phyloP scores from a whole-genome alignment of 495 filamentous ascomycete species.

The Schizothecium vesticola region DNA sequence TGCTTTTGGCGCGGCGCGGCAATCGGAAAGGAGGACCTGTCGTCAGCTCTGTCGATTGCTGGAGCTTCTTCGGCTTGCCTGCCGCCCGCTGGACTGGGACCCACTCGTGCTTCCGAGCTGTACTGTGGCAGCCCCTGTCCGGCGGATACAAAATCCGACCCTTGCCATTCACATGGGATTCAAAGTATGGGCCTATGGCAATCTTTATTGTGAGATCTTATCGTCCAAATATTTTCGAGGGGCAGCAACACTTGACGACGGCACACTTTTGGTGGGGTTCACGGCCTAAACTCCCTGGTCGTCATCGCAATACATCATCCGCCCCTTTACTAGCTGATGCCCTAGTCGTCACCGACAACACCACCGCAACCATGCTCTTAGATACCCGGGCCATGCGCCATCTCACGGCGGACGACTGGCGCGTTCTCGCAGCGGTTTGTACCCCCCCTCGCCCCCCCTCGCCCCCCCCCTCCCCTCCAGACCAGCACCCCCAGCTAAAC shows the following conservation, averaged over 20 bases:
- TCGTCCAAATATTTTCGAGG: constrained; percentile 7
- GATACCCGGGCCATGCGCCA: constrained; percentile 89
- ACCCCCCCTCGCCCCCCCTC: not conserved
- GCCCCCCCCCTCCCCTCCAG: not conserved
- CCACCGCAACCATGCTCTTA: constrained; percentile 68
- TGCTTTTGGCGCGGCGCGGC: constrained; percentile 7
- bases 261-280: constrained; percentile 7
- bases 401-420: constrained; percentile 88
- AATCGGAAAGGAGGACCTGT: not conserved
- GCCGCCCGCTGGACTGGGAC: not conserved
- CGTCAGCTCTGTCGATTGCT: not conserved
- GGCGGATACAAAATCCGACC: constrained; percentile 12
- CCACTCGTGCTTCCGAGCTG: not conserved
- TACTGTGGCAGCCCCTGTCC: not conserved
- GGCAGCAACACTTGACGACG: not conserved
- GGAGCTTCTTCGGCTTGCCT: constrained; percentile 1
- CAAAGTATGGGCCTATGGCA: not conserved
- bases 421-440: constrained; percentile 83
- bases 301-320: not conserved
- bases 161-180: not conserved
- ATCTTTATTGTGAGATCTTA: constrained; percentile 4
- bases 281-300: not conserved
- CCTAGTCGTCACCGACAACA: not conserved
- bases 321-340: not conserved
- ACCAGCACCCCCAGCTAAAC: constrained; percentile 7